Percentiles rank a stretch among this genome's conserved stretches.
Conservation (phyloP, 768 basidiomycete genomes). For the Leccinum obscurum region DNA sequence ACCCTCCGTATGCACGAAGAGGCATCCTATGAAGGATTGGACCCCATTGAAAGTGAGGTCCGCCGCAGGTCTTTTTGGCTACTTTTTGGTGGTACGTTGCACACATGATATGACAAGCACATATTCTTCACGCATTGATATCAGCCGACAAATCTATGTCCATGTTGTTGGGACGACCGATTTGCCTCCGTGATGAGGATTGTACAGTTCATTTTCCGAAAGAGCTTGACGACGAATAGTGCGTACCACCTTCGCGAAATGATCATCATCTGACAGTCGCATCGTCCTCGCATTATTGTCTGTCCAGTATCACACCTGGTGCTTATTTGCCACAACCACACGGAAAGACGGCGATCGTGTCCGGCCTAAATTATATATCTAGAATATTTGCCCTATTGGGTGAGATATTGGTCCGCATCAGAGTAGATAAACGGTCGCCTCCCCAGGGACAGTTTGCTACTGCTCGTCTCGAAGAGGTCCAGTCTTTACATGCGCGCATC, state of each 20-base stretch:
- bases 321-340: conserved; percentile 86
- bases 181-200: conserved; percentile 87
- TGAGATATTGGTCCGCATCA: conserved; percentile 83
- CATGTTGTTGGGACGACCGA: conserved; percentile 79
- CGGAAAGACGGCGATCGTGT: conserved; percentile 81
- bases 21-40: conserved; percentile 74
- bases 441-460: conserved; percentile 85
- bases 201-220: conserved; percentile 87
- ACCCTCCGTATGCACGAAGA: conserved; percentile 87
- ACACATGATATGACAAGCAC: not conserved
- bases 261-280: conserved; percentile 29
- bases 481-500: conserved; percentile 75
- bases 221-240: conserved; percentile 90
- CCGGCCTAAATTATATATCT: conserved; percentile 84
- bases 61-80: conserved; percentile 88
- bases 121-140: not conserved
- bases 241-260: conserved; percentile 37
- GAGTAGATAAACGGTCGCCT: conserved; percentile 83
- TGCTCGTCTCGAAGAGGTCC: conserved; percentile 81
- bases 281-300: conserved; percentile 17
- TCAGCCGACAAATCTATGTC: conserved; percentile 90
- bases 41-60: conserved; percentile 87
- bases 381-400: conserved; percentile 84
- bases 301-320: conserved; percentile 72
- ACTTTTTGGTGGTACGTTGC: conserved; percentile 73